A percentile compares a stretch with the other conserved stretches of the same genome.
Evolutionary conservation across 2,329 filamentous ascomycete species (phyloP).

Genomic region (Botrytis byssoidea): DNA sequence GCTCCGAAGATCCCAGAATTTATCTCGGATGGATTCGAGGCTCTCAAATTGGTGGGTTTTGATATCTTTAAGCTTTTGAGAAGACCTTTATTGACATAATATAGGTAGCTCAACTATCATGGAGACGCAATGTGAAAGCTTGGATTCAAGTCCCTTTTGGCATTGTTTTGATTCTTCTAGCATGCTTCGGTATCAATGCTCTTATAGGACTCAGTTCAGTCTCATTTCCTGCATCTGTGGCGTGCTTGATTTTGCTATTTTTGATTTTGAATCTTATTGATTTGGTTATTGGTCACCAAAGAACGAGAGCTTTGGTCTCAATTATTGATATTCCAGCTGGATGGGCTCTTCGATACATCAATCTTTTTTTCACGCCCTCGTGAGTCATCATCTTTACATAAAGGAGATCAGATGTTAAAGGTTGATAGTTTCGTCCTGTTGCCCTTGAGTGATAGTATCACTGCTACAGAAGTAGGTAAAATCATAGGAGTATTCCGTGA

Average conservation of each 20-base stretch:
- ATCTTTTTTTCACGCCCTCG: conserved; percentile 26
- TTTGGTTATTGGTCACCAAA: conserved; percentile 47
- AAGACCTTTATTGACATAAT: conserved; percentile 23
- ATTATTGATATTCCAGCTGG: conserved; percentile 50
- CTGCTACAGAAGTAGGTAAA: conserved; percentile 54
- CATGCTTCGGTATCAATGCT: conserved; percentile 44
- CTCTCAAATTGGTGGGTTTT: conserved; percentile 33
- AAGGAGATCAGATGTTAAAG: conserved; percentile 9
- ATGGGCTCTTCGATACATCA: conserved; percentile 26
- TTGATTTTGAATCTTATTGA: conserved; percentile 49
- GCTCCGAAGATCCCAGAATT: neutral
- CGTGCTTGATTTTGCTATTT: conserved; percentile 56
- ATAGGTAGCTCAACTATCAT: conserved; percentile 36
- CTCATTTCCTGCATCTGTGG: conserved; percentile 59
- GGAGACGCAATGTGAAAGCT: conserved; percentile 38
- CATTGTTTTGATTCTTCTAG: conserved; percentile 41
- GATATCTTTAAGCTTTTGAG: neutral
- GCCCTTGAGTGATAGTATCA: conserved; percentile 54
- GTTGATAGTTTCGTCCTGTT: conserved; percentile 51
- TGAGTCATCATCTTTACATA: neutral
- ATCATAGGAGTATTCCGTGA: conserved; percentile 59
- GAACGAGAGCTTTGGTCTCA: conserved; percentile 48
- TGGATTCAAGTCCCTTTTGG: conserved; percentile 54
- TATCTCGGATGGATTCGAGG: conserved; percentile 31
- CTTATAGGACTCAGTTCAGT: conserved; percentile 48